Percentiles rank a stretch among this genome's conserved stretches.
These are phyloP conservation scores for Diaporthe aspalathi DNA, from an alignment of 2,329 filamentous ascomycete genomes.

Conservation along the genomic window DNA sequence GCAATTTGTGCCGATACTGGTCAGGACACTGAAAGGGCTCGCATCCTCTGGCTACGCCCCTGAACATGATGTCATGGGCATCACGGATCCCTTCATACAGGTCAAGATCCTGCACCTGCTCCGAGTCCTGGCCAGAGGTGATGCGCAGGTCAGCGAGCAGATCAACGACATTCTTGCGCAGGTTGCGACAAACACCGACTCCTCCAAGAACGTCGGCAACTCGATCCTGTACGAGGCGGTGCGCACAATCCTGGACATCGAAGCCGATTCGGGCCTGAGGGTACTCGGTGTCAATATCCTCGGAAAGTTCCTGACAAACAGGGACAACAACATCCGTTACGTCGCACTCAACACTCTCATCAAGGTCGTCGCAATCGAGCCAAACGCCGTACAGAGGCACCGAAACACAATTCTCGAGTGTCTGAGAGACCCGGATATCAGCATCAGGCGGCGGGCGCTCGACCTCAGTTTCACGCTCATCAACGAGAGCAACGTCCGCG, in stretches of 20 bases:
- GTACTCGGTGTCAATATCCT: constrained; percentile 98
- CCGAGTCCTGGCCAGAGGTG: constrained; percentile 86
- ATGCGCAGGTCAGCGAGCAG: constrained; percentile 89
- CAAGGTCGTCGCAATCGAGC: constrained; percentile 97
- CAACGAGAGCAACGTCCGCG: constrained; percentile 94
- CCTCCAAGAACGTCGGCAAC: constrained; percentile 98
- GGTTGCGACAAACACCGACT: constrained; percentile 97
- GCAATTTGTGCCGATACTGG: constrained; percentile 83
- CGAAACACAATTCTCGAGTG: constrained; percentile 98
- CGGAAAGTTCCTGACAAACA: constrained; percentile 97
- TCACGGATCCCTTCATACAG: constrained; percentile 97
- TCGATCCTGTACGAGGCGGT: constrained; percentile 98
- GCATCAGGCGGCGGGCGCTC: constrained; percentile 92
- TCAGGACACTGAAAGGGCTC: constrained; percentile 90
- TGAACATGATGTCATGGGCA: constrained; percentile 97
- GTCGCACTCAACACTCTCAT: constrained; percentile 97
- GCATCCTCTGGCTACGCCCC: constrained; percentile 97
- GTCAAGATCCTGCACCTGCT: constrained; percentile 93
- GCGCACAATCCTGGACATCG: constrained; percentile 95
- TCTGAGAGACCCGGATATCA: constrained; percentile 95
- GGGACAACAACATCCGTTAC: constrained; percentile 99
- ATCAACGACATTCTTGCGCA: constrained; percentile 99
- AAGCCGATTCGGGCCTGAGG: constrained; percentile 93
- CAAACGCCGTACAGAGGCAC: constrained; percentile 96
- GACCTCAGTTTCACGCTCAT: constrained; percentile 98